Conservation (phyloP, 140 eudicot species). For the Ambrosia hybrid region DNA sequence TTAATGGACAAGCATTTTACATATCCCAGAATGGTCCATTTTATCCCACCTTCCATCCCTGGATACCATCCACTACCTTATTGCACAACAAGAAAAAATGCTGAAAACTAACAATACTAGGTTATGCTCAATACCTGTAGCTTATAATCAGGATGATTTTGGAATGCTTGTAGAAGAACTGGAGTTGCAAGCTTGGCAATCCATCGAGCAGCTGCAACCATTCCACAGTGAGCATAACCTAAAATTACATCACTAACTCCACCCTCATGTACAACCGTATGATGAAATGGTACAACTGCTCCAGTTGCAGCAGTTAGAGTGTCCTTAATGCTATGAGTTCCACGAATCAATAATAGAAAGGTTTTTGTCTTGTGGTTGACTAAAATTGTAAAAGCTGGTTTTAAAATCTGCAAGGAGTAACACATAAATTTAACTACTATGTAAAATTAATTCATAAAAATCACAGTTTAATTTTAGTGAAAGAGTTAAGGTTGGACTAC, state of each 20-base stretch:
- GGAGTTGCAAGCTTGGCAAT: slow-evolving; percentile 94
- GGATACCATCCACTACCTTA: too few species aligned
- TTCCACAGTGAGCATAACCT: slow-evolving; percentile 98
- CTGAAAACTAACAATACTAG: background rate
- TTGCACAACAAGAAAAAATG: background rate
- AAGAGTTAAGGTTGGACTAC: too few species aligned
- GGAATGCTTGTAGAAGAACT: slow-evolving; percentile 56
- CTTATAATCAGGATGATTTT: slow-evolving; percentile 67
- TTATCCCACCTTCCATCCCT: too few species aligned
- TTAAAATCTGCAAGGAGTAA: slow-evolving; percentile 71
- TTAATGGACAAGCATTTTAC: too few species aligned
- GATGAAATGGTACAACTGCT: slow-evolving; percentile 98
- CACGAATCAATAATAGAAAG: slow-evolving; percentile 84
- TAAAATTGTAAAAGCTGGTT: slow-evolving; percentile 92
- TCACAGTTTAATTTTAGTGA: too few species aligned
- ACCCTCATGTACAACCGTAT: slow-evolving; percentile 85
- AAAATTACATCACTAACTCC: slow-evolving; percentile 81
- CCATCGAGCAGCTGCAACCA: slow-evolving; percentile 99
- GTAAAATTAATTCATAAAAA: background rate
- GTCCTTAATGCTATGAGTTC: slow-evolving; percentile 96
- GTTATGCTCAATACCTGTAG: slow-evolving; percentile 54
- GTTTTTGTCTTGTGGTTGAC: slow-evolving; percentile 65
- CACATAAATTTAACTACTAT: background rate
- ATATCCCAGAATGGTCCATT: too few species aligned
- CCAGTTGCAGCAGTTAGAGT: slow-evolving; percentile 97